Percentiles rank a stretch among this genome's conserved stretches.
These are phyloP conservation scores for Hyphopichia khmerensis DNA, from an alignment of 1,139 yeast genomes.

Conservation along the genomic window DNA sequence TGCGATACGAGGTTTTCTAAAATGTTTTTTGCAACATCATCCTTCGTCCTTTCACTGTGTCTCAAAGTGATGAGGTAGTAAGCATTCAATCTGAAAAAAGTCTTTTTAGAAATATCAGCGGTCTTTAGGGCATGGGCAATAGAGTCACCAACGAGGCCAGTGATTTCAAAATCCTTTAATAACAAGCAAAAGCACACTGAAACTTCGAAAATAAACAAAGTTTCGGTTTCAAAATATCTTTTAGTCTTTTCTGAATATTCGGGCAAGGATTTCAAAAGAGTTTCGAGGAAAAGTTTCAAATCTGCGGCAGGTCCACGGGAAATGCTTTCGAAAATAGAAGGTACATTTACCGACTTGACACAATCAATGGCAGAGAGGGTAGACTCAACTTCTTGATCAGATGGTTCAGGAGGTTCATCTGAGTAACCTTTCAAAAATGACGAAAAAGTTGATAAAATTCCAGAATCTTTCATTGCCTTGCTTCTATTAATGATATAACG, in stretches of 20 bases:
- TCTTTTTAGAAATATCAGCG: constrained; percentile 27
- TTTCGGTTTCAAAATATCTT: constrained; percentile 53
- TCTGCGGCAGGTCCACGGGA: constrained; percentile 30
- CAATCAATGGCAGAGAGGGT: constrained; percentile 84
- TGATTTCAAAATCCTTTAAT: constrained; percentile 37
- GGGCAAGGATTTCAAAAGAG: constrained; percentile 33
- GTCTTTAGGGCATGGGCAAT: constrained; percentile 12
- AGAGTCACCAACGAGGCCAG: constrained; percentile 13
- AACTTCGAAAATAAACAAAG: constrained; percentile 55
- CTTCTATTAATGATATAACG: constrained; percentile 62
- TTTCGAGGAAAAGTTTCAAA: constrained; percentile 16
- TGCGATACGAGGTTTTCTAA: constrained; percentile 24
- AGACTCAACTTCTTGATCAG: constrained; percentile 86
- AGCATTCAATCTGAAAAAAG: constrained; percentile 31
- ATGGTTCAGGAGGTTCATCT: constrained; percentile 88
- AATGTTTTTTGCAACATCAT: constrained; percentile 17
- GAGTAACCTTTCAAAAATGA: constrained; percentile 85
- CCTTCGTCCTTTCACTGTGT: constrained; percentile 20
- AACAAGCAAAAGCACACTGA: constrained; percentile 51
- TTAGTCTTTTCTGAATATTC: constrained; percentile 31
- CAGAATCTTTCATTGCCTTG: constrained; percentile 63
- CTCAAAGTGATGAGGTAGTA: constrained; percentile 45
- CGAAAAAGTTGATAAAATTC: constrained; percentile 84
- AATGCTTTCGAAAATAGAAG: constrained; percentile 47
- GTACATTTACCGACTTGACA: constrained; percentile 62